These are phyloP conservation scores for Chaetomium sp. DNA, from an alignment of 2,329 filamentous ascomycete species.

Conservation along the genomic window DNA sequence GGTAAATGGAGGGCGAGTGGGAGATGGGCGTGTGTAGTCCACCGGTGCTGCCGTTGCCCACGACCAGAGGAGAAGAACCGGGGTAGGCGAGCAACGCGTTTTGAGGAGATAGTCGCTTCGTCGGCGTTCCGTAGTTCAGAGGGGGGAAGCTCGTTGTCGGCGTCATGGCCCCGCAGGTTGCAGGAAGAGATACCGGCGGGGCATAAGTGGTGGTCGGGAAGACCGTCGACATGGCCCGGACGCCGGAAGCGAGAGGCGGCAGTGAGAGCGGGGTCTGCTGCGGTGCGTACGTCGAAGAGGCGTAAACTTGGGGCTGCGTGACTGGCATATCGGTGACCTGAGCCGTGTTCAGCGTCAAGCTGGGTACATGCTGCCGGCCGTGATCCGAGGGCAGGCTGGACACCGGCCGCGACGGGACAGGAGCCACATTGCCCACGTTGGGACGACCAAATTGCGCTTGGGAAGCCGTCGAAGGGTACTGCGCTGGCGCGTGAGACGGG, in stretches of 20 bases:
- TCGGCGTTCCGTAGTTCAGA: constrained; percentile 52
- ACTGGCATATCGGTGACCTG: constrained; percentile 29
- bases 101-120: constrained; percentile 56
- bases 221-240: constrained; percentile 75
- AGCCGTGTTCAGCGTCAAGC: constrained; percentile 65
- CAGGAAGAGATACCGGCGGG: constrained; percentile 41
- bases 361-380: constrained; percentile 67
- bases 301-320: constrained; percentile 38
- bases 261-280: constrained; percentile 57
- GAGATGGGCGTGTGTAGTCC: constrained; percentile 65
- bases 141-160: constrained; percentile 42
- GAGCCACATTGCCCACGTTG: background rate
- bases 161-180: constrained; percentile 40
- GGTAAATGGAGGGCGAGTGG: constrained; percentile 83
- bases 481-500: constrained; percentile 28
- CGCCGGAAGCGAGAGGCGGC: constrained; percentile 61
- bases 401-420: constrained; percentile 48
- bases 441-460: constrained; percentile 7
- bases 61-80: constrained; percentile 68
- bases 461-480: constrained; percentile 12
- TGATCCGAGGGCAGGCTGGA: constrained; percentile 36
- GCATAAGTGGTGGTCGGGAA: constrained; percentile 60
- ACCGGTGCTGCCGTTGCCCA: constrained; percentile 37
- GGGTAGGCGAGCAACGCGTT: constrained; percentile 54
- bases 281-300: constrained; percentile 45